Percentiles rank a stretch among this genome's conserved stretches.
These are phyloP conservation scores for Solanum chacoense DNA, from an alignment of 305 asterid species.

Conservation along the genomic window DNA sequence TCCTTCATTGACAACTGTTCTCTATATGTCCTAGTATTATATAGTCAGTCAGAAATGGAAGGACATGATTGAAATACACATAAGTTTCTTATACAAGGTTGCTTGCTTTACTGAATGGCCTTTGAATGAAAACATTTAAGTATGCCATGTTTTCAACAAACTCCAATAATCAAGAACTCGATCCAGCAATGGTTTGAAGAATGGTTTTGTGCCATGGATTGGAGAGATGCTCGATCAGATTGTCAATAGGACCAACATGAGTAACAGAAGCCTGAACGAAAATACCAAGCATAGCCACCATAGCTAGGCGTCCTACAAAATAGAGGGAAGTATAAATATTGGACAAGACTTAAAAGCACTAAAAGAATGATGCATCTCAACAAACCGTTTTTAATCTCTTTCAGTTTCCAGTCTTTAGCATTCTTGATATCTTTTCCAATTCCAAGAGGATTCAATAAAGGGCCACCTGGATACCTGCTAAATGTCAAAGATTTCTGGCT, in stretches of 20 bases:
- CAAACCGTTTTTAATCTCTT: slow-evolving; percentile 83
- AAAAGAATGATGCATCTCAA: background rate
- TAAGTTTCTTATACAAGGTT: background rate
- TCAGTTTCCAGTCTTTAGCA: slow-evolving; percentile 80
- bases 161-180: slow-evolving; percentile 21
- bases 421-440: slow-evolving; percentile 71
- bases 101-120: background rate
- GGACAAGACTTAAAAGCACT: background rate
- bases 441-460: slow-evolving; percentile 79
- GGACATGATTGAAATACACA: background rate
- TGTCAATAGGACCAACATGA: slow-evolving; percentile 79
- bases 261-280: slow-evolving; percentile 82
- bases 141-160: background rate
- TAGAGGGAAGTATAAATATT: background rate
- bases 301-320: slow-evolving; percentile 65
- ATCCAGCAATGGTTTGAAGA: slow-evolving; percentile 50
- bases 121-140: background rate
- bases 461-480: slow-evolving; percentile 84
- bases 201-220: slow-evolving; percentile 89
- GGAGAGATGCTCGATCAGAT: slow-evolving; percentile 71
- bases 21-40: background rate
- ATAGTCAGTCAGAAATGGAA: background rate
- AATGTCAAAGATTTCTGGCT: background rate
- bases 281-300: slow-evolving; percentile 86
- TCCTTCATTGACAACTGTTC: background rate